Conservation (phyloP, 2,329 filamentous ascomycete species). For the Chrysosphaeria jannelii region DNA sequence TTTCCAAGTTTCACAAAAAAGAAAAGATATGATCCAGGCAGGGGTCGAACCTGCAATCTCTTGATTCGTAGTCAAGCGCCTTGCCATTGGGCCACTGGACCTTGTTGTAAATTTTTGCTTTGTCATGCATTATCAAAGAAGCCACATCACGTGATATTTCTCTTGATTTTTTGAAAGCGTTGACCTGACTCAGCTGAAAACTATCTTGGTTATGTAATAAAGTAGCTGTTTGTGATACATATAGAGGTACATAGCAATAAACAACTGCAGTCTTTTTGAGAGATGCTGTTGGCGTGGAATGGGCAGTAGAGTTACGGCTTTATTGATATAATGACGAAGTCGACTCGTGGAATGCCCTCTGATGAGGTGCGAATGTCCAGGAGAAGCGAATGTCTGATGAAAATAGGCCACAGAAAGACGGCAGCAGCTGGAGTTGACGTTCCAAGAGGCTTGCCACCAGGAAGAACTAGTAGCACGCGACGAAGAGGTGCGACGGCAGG, state of each 20-base stretch:
- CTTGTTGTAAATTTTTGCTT: no score
- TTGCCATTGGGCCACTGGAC: slow-evolving; percentile 9
- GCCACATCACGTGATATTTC: slow-evolving; percentile 1
- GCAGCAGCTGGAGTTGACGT: slow-evolving; percentile 34
- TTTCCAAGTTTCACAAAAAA: no score
- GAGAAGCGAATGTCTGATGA: not conserved
- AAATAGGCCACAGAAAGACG: slow-evolving; percentile 15
- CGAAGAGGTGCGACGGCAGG: slow-evolving; percentile 41
- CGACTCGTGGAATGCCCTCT: no score
- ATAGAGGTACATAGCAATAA: not conserved
- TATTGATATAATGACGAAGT: no score
- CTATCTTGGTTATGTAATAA: slow-evolving; percentile 1
- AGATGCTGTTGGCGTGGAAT: no score
- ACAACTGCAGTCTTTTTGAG: no score
- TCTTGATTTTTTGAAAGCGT: not conserved
- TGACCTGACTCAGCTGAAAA: not conserved
- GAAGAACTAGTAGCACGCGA: slow-evolving; percentile 40
- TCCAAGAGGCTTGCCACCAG: slow-evolving; percentile 31
- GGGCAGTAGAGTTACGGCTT: no score
- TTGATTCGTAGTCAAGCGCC: slow-evolving; percentile 12
- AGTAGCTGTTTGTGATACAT: not conserved
- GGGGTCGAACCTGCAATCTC: slow-evolving; percentile 11
- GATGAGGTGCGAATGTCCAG: no score
- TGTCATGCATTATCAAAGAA: no score
- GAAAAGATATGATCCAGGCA: slow-evolving; percentile 8